phyloP scores from a whole-genome alignment of 148 eudicot species.

The Selenicereus undatus region DNA sequence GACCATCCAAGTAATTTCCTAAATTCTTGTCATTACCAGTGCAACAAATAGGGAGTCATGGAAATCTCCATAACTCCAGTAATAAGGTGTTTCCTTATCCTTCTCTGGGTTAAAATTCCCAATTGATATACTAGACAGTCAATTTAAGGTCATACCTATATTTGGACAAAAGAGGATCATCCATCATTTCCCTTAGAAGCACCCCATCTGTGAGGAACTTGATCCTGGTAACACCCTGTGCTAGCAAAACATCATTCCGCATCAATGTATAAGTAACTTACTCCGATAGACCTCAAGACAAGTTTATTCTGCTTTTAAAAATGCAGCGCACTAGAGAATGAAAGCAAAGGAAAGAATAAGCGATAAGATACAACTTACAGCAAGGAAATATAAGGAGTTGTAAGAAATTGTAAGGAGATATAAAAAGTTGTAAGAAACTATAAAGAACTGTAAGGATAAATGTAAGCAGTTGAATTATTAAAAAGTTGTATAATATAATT shows the following conservation, averaged over 20 bases:
- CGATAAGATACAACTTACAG: too few species aligned
- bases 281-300: conserved; percentile 1
- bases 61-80: neutral
- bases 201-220: conserved; percentile 98
- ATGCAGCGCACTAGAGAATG: neutral
- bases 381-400: too few species aligned
- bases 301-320: neutral
- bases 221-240: conserved; percentile 77
- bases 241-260: conserved; percentile 38
- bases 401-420: too few species aligned
- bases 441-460: too few species aligned
- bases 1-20: neutral
- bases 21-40: neutral
- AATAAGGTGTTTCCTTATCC: neutral
- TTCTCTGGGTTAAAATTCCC: too few species aligned
- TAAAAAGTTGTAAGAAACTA: too few species aligned
- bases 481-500: too few species aligned
- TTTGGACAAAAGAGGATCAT: conserved; percentile 88
- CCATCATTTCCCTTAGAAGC: conserved; percentile 96
- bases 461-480: too few species aligned
- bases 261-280: conserved; percentile 19
- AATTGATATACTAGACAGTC: neutral
- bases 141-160: conserved; percentile 50
- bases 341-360: neutral
- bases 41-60: neutral